phyloP scores from a whole-genome alignment of 192 early-diverging fungal species.

The Haplosporangium gracile region DNA sequence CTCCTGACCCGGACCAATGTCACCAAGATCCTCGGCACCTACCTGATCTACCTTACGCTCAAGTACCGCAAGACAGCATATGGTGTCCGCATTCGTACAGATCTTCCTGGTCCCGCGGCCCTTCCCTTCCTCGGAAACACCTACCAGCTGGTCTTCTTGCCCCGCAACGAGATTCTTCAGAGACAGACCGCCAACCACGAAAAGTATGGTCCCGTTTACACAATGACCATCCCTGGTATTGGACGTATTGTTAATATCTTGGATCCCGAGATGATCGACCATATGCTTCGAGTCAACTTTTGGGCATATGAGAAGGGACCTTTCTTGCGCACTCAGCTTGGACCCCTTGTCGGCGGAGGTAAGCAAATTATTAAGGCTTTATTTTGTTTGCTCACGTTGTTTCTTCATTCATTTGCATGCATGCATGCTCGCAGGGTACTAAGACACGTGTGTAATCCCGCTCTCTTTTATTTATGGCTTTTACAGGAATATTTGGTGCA shows the following conservation, averaged over 20 bases:
- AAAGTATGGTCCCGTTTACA: constrained; percentile 35
- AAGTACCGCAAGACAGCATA: constrained; percentile 44
- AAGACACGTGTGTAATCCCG: neutral
- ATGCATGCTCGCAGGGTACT: neutral
- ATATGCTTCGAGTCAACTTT: constrained; percentile 47
- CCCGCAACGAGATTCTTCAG: constrained; percentile 29
- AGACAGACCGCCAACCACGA: constrained; percentile 30
- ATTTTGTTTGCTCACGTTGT: neutral
- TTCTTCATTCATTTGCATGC: neutral
- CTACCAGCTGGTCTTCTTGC: constrained; percentile 10
- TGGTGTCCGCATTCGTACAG: constrained; percentile 18
- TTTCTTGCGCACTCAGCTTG: constrained; percentile 15
- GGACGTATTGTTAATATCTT: constrained; percentile 37
- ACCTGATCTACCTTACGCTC: constrained; percentile 27
- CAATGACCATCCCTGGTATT: constrained; percentile 35
- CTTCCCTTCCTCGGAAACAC: constrained; percentile 40
- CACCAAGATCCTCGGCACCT: constrained; percentile 23
- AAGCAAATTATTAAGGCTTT: neutral
- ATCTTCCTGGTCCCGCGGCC: constrained; percentile 27
- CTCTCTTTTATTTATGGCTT: neutral
- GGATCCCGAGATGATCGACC: constrained; percentile 40
- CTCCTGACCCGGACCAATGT: constrained; percentile 18
- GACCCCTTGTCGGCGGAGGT: constrained; percentile 49
- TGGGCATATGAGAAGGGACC: constrained; percentile 56
- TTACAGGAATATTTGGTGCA: constrained; percentile 47